Conservation (phyloP, 2,329 filamentous ascomycete species). For the Nemania sp. region DNA sequence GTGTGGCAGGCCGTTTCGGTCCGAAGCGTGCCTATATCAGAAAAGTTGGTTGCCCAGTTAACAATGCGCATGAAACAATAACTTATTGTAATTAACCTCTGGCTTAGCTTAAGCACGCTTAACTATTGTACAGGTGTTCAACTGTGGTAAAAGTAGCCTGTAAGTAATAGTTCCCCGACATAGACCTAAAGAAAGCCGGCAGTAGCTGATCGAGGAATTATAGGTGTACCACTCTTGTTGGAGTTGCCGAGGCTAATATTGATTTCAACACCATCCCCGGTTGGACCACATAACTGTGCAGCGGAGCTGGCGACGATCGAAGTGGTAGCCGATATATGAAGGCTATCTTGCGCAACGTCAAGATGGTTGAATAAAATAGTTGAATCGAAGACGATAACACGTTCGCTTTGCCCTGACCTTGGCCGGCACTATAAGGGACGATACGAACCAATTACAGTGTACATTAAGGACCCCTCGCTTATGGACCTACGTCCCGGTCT, state of each 20-base stretch:
- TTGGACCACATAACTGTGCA: conserved; percentile 16
- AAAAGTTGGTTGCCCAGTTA: no score
- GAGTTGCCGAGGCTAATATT: conserved; percentile 12
- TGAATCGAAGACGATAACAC: no score
- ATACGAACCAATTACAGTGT: no score
- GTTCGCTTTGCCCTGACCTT: not conserved
- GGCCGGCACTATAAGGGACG: no score
- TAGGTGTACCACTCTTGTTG: conserved; percentile 22
- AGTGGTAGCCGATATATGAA: conserved; percentile 1
- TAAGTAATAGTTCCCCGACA: not conserved
- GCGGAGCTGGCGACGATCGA: conserved; percentile 10
- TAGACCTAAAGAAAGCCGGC: not conserved
- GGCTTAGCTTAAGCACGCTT: conserved; percentile 15
- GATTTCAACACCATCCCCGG: conserved; percentile 12
- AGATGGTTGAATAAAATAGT: not conserved
- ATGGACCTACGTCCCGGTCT: no score
- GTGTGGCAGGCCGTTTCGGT: no score
- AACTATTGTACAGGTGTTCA: conserved; percentile 14
- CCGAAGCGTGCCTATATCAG: no score
- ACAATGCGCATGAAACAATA: no score
- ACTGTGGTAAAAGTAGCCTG: conserved; percentile 18
- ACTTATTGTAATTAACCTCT: conserved; percentile 22
- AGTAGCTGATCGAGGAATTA: not conserved
- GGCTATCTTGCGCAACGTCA: not conserved
- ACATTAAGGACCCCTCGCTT: no score